These are phyloP conservation scores for Chenopodium formosanum DNA, from an alignment of 148 eudicot genomes.

Conservation along the genomic window DNA sequence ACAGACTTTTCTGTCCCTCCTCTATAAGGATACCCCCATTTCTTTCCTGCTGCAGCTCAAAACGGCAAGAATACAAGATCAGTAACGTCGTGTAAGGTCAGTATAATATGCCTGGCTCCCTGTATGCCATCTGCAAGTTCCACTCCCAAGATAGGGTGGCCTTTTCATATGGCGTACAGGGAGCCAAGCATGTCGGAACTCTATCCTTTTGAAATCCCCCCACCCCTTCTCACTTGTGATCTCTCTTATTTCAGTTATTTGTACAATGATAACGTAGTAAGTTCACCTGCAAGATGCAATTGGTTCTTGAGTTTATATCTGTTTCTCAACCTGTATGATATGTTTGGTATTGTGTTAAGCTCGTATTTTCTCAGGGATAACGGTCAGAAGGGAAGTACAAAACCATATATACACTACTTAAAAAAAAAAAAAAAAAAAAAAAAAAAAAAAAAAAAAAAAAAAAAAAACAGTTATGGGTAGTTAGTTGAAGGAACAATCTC, in stretches of 20 bases:
- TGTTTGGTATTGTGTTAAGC: not conserved
- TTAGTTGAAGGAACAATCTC: not conserved
- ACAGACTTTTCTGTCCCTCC: no score
- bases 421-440: not conserved
- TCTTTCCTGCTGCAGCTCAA: no score
- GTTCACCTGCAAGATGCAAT: not conserved
- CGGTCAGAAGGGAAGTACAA: not conserved
- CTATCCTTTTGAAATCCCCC: not conserved
- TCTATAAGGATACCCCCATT: no score
- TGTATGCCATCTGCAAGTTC: slow-evolving; percentile 31
- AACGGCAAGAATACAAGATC: no score
- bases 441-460: not conserved
- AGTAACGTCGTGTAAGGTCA: no score
- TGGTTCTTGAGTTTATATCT: not conserved
- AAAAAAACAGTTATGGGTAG: not conserved
- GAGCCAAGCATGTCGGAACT: slow-evolving; percentile 28
- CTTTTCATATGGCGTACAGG: slow-evolving; percentile 30
- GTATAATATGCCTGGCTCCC: slow-evolving; percentile 32
- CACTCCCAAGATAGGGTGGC: slow-evolving; percentile 17
- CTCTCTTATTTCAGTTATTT: no score
- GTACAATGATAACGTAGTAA: not conserved
- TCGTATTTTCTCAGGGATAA: not conserved
- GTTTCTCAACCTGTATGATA: not conserved
- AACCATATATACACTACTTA: not conserved
- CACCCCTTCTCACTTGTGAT: not conserved